Conservation (phyloP, 2,329 filamentous ascomycete genomes). For the Tolypocladium album region DNA sequence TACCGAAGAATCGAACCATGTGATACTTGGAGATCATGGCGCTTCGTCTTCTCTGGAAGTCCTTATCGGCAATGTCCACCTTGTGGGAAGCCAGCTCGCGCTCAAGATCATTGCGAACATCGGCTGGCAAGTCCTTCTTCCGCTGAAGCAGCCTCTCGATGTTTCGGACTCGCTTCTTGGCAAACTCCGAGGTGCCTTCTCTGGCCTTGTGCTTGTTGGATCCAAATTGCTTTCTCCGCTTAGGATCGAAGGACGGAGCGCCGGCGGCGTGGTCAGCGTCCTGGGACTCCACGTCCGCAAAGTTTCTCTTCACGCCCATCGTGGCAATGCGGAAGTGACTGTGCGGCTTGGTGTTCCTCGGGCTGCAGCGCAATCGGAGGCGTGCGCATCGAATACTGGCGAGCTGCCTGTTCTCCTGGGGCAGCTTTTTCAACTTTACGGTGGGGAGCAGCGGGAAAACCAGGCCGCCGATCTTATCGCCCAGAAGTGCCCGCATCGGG, state of each 20-base stretch:
- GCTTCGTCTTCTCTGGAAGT: slow-evolving; percentile 49
- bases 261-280: neutral
- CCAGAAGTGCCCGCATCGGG: neutral
- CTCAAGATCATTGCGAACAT: slow-evolving; percentile 58
- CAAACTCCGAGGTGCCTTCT: slow-evolving; percentile 42
- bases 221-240: slow-evolving; percentile 22
- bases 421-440: neutral
- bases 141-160: slow-evolving; percentile 56
- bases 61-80: slow-evolving; percentile 49
- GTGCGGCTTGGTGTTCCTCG: neutral
- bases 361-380: neutral
- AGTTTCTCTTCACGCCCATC: slow-evolving; percentile 22
- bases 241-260: slow-evolving; percentile 5
- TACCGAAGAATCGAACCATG: slow-evolving; percentile 78
- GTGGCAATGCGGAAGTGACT: neutral
- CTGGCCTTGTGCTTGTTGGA: slow-evolving; percentile 30
- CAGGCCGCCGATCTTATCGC: neutral
- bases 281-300: slow-evolving; percentile 14
- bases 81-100: slow-evolving; percentile 58
- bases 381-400: neutral
- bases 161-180: slow-evolving; percentile 62
- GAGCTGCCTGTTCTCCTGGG: neutral
- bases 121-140: slow-evolving; percentile 53
- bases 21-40: slow-evolving; percentile 72
- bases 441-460: neutral